phyloP scores from a whole-genome alignment of 495 filamentous ascomycete genomes.

The Hyaloscypha finlandica region DNA sequence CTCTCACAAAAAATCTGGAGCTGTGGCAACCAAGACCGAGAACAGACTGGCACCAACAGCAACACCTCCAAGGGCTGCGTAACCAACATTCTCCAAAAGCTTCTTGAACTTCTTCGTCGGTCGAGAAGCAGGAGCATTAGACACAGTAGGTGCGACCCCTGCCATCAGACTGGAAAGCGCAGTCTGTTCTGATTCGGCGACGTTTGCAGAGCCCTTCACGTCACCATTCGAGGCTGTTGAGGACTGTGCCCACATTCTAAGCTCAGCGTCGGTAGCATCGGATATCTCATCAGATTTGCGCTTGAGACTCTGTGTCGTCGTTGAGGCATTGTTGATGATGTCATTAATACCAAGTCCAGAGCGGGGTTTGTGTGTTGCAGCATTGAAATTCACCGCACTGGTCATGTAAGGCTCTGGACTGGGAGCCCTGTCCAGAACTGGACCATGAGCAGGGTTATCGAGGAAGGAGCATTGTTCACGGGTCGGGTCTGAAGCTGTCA shows the following conservation, averaged over 20 bases:
- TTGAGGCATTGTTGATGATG: conserved; percentile 31
- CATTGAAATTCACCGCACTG: conserved; percentile 40
- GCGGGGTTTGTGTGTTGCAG: conserved; percentile 12
- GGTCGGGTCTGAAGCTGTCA: conserved; percentile 12
- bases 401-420: conserved; percentile 42
- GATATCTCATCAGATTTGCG: conserved; percentile 43
- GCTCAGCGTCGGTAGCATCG: conserved; percentile 31
- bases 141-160: background rate
- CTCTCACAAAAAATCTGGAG: conserved; percentile 38
- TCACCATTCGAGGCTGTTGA: background rate
- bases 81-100: conserved; percentile 41
- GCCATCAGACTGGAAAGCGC: background rate
- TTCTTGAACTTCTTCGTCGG: conserved; percentile 39
- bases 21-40: conserved; percentile 42
- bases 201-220: background rate
- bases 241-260: conserved; percentile 25
- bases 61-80: conserved; percentile 43
- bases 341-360: conserved; percentile 36
- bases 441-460: conserved; percentile 11
- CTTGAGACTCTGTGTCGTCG: conserved; percentile 24
- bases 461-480: conserved; percentile 20
- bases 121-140: conserved; percentile 11
- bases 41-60: conserved; percentile 38
- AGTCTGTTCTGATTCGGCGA: background rate
- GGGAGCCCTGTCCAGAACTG: conserved; percentile 11